Evolutionary conservation across 495 filamentous ascomycete genomes (phyloP).

Genomic region (Lasiosphaeris hirsuta): DNA sequence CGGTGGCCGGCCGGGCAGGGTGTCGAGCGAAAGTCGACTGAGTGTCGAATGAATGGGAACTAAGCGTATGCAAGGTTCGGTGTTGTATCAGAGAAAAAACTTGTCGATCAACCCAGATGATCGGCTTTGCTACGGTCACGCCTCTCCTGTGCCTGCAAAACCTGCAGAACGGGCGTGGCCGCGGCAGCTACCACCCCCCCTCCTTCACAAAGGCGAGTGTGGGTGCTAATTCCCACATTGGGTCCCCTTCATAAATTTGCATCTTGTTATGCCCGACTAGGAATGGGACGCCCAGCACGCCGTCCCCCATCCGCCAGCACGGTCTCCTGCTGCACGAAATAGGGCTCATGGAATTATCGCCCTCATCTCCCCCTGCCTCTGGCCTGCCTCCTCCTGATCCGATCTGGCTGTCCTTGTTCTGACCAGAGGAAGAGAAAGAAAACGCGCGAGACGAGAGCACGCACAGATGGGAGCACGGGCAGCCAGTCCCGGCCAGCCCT

Average conservation of each 20-base stretch:
- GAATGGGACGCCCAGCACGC: neutral
- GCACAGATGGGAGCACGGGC: too few relatives aligned
- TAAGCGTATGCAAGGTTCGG: slow-evolving; percentile 37
- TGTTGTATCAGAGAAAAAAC: slow-evolving; percentile 29
- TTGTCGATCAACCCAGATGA: slow-evolving; percentile 31
- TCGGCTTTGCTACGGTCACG: slow-evolving; percentile 29
- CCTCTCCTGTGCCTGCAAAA: slow-evolving; percentile 15
- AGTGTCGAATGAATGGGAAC: slow-evolving; percentile 21
- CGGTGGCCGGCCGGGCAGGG: slow-evolving; percentile 9
- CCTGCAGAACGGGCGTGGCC: slow-evolving; percentile 10
- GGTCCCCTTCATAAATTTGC: slow-evolving; percentile 9
- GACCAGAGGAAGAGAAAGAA: neutral
- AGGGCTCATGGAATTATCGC: neutral
- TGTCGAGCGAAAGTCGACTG: slow-evolving; percentile 8
- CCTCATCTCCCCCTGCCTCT: too few relatives aligned
- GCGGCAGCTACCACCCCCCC: slow-evolving; percentile 3
- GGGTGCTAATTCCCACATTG: too few relatives aligned
- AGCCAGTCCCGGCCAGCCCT: slow-evolving; percentile 2
- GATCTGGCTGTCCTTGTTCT: too few relatives aligned
- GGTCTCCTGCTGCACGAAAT: neutral
- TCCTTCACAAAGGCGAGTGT: too few relatives aligned
- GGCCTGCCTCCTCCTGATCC: neutral
- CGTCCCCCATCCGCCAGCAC: neutral
- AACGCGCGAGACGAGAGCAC: neutral
- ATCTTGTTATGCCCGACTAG: slow-evolving; percentile 12